phyloP scores from a whole-genome alignment of 2,329 filamentous ascomycete species.

The Ascochyta koolunga region DNA sequence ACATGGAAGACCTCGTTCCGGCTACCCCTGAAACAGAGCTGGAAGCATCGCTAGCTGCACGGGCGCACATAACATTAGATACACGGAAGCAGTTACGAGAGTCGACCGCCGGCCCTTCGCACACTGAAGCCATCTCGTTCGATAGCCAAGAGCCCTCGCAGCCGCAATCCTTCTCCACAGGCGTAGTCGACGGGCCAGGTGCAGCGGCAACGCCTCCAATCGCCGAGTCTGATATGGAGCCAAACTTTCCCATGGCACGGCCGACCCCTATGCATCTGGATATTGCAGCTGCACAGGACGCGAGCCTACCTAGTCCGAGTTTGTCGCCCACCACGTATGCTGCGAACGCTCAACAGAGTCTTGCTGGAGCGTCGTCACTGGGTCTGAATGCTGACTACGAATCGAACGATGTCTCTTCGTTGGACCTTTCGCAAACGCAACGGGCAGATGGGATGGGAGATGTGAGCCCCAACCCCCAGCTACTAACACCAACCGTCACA shows the following conservation, averaged over 20 bases:
- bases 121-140: constrained; percentile 19
- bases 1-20: constrained; percentile 42
- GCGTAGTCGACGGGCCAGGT: constrained; percentile 50
- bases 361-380: constrained; percentile 31
- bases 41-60: constrained; percentile 31
- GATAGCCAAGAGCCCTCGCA: constrained; percentile 22
- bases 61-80: constrained; percentile 23
- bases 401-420: constrained; percentile 45
- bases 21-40: constrained; percentile 49
- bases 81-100: constrained; percentile 36
- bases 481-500: constrained; percentile 59
- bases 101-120: constrained; percentile 31
- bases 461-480: constrained; percentile 38
- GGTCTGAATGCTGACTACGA: constrained; percentile 40
- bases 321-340: constrained; percentile 88
- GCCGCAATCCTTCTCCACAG: constrained; percentile 32
- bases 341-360: constrained; percentile 59
- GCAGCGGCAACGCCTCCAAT: constrained; percentile 77
- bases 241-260: constrained; percentile 53
- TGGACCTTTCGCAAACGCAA: constrained; percentile 39
- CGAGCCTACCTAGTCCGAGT: constrained; percentile 91
- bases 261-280: constrained; percentile 61
- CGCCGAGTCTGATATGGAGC: constrained; percentile 72
- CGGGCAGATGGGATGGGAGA: constrained; percentile 24
- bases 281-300: constrained; percentile 78